Percentiles rank a stretch among this genome's conserved stretches.
Evolutionary conservation across 78 protist genomes (phyloP).

Genomic region (Tieghemostelium lacteum): DNA sequence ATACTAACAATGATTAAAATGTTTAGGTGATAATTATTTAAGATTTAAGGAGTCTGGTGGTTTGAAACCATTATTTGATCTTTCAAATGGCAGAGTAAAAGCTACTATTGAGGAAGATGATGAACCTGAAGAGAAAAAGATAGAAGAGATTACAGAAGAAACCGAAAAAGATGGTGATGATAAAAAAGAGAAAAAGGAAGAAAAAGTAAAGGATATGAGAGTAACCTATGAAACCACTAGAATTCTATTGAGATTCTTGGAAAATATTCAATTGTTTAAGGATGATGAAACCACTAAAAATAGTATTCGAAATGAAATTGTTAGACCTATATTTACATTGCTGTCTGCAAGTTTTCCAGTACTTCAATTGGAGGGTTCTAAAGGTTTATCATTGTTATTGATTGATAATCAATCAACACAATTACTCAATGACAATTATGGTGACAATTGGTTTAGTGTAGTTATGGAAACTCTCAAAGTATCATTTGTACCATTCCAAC

Average conservation of each 20-base stretch:
- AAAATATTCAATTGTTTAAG: not conserved
- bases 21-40: not conserved
- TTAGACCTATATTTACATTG: conserved; percentile 38
- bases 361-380: conserved; percentile 29
- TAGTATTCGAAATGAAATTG: not conserved
- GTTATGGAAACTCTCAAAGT: not conserved
- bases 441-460: not conserved
- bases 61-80: not conserved
- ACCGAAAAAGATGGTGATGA: not conserved
- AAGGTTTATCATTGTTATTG: not conserved
- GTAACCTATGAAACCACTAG: conserved; percentile 50
- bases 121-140: not conserved
- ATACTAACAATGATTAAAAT: too few species aligned
- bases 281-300: not conserved
- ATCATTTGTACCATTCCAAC: conserved; percentile 11
- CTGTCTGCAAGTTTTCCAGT: conserved; percentile 22
- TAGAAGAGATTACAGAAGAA: not conserved
- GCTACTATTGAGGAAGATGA: conserved; percentile 12
- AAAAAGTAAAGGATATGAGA: conserved; percentile 41
- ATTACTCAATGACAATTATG: not conserved
- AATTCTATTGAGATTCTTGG: conserved; percentile 24
- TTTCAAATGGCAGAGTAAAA: conserved; percentile 43
- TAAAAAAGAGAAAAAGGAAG: not conserved
- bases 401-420: not conserved
- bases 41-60: not conserved